These are phyloP conservation scores for Stephania yunnanensis DNA, from an alignment of 164 flowering plant genomes.

Conservation along the genomic window DNA sequence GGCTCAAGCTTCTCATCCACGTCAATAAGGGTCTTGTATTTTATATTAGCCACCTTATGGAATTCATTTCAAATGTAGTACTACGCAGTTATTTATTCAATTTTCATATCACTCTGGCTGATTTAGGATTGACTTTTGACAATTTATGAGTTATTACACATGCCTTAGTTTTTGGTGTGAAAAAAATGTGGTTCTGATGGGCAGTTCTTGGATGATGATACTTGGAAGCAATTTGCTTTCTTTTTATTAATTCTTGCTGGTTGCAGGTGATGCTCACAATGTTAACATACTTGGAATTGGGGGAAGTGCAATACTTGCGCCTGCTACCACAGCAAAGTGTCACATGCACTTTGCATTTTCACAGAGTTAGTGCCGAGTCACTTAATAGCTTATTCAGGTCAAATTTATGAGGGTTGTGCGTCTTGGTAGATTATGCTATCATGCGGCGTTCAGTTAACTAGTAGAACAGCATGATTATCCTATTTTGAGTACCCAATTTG, in stretches of 20 bases:
- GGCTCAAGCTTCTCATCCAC: too few species aligned
- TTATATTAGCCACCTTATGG: too few species aligned
- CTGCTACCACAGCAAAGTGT: constrained; percentile 69
- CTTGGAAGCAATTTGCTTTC: neutral
- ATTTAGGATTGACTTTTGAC: too few species aligned
- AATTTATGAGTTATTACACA: neutral
- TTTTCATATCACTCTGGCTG: too few species aligned
- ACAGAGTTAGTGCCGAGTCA: constrained; percentile 43
- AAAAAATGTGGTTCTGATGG: neutral
- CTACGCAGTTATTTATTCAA: too few species aligned
- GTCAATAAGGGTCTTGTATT: too few species aligned
- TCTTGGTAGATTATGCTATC: constrained; percentile 6
- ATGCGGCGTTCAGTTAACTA: neutral
- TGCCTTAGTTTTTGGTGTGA: neutral
- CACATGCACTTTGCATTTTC: constrained; percentile 76
- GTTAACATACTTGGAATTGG: constrained; percentile 77
- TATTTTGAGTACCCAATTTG: too few species aligned
- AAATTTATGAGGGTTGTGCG: neutral
- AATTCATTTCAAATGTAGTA: too few species aligned
- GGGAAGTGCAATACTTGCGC: constrained; percentile 64
- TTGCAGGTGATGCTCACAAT: constrained; percentile 79
- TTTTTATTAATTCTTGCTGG: constrained; percentile 6
- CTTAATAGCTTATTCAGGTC: neutral
- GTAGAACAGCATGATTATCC: too few species aligned
- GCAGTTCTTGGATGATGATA: neutral